A percentile compares a stretch with the other conserved stretches of the same genome.
These are phyloP conservation scores for cucumber (Cucumis sativus) DNA, from an alignment of 306 rosid species.

Conservation along the genomic window DNA sequence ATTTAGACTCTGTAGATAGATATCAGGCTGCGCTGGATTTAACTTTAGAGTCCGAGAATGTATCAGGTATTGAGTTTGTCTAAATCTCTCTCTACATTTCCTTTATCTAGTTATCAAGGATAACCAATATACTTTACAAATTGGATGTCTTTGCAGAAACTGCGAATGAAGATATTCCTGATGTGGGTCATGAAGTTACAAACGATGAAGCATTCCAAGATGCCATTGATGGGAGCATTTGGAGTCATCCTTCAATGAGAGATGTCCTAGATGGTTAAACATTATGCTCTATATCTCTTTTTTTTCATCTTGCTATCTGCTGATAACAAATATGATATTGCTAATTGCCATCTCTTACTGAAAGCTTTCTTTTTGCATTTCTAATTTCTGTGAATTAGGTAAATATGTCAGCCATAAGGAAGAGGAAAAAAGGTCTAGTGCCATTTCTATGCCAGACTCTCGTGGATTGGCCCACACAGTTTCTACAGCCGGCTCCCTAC, in stretches of 20 bases:
- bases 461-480: constrained; percentile 9
- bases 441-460: background rate
- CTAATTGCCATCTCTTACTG: background rate
- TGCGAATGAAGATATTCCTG: constrained; percentile 10
- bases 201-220: constrained; percentile 8
- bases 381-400: constrained; percentile 13
- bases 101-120: constrained; percentile 2
- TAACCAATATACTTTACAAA: background rate
- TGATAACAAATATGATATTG: background rate
- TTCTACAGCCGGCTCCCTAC: constrained; percentile 13
- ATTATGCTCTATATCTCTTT: background rate
- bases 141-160: constrained; percentile 3
- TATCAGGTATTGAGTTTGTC: constrained; percentile 1
- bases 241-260: constrained; percentile 16
- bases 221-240: constrained; percentile 12
- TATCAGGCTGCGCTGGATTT: constrained; percentile 14
- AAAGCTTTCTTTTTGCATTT: background rate
- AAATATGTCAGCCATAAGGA: constrained; percentile 9
- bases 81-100: background rate
- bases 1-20: constrained; percentile 18
- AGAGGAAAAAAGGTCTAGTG: background rate
- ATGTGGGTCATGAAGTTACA: constrained; percentile 11
- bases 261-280: constrained; percentile 20
- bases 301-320: background rate
- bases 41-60: background rate